Evolutionary conservation across 768 basidiomycete species (phyloP), one percentile per base, ranked within the genome.

Genomic region (Boletus vinaceobasis): DNA sequence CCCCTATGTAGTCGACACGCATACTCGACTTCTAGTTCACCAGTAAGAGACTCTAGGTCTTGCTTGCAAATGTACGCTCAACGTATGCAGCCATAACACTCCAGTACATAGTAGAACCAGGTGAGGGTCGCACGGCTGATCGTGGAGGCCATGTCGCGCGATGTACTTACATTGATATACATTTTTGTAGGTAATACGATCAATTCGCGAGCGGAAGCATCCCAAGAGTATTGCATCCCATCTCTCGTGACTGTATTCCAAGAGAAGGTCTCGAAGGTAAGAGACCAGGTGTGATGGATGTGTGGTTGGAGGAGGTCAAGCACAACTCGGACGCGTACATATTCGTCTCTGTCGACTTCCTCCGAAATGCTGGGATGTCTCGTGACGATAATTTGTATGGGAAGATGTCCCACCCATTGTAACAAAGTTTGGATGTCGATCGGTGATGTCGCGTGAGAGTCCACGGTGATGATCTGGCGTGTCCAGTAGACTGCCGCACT

Each of bases 391-490:
- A 58, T 43, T 42, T 58, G 48, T 36, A 58, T 26, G 19, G 56
- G 7, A 40, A 39, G 48, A 40, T 46, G 9, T 36, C 38, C 39
- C 14, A 31, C 43, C 48, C 26, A 46, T 31, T 23, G 46, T 17
- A 58, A 14, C 17, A 42, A 4, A 4, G 31, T 26, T n/a, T 43
- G 55, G 40, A 37, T 31, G 46, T 10, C 14, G 26, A 19, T 32
- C 8, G 13, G 56, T 11, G 40, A 23, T 23, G 53, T 42, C 36
- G 29, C 36, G 23, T 47, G 23, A 33, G 57, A 47, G 39, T 60
- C 63, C 27, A 63, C 43, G 29, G 45, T 61, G 37, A 64, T 29
- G 48, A 64, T 43, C 39, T 52, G 49, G 40, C 62, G 62, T 35
- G 61, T 62, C 62, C 61, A 62, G 50, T 55, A 62, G 17, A 47